Percentiles rank a stretch among this genome's conserved stretches.
These are phyloP conservation scores for Zalaria sp. DNA, from an alignment of 2,329 filamentous ascomycete species.

Conservation along the genomic window DNA sequence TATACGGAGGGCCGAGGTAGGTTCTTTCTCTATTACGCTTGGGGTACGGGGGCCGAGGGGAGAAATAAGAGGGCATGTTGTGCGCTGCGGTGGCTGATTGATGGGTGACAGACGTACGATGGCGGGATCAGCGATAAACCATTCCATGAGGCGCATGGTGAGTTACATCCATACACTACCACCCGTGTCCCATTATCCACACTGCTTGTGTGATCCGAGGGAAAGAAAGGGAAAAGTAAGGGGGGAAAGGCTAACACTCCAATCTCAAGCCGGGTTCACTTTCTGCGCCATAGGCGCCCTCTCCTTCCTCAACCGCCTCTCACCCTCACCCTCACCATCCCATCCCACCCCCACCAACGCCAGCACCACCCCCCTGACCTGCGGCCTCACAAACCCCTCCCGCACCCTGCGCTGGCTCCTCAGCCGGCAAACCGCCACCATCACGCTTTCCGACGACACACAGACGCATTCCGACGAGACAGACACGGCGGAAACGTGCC, in stretches of 20 bases:
- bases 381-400: constrained; percentile 22
- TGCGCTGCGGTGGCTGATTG: not conserved
- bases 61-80: not conserved
- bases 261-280: constrained; percentile 60
- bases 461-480: constrained; percentile 18
- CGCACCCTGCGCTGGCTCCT: constrained; percentile 31
- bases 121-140: constrained; percentile 69
- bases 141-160: constrained; percentile 72
- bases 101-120: constrained; percentile 53
- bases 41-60: constrained; percentile 20
- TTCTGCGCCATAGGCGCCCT: constrained; percentile 77
- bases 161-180: constrained; percentile 9
- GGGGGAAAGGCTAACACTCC: too few relatives aligned
- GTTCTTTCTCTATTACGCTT: constrained; percentile 7
- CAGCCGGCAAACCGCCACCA: constrained; percentile 29
- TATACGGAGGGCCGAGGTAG: constrained; percentile 46
- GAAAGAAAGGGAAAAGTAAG: too few relatives aligned
- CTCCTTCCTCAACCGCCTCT: constrained; percentile 54
- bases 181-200: too few relatives aligned
- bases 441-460: constrained; percentile 26
- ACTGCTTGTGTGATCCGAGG: too few relatives aligned
- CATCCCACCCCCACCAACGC: constrained; percentile 1
- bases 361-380: constrained; percentile 6
- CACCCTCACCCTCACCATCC: constrained; percentile 7
- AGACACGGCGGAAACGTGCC: constrained; percentile 24